Conservation (phyloP, 2,329 filamentous ascomycete genomes). For the Apiospora kogelbergensis region DNA sequence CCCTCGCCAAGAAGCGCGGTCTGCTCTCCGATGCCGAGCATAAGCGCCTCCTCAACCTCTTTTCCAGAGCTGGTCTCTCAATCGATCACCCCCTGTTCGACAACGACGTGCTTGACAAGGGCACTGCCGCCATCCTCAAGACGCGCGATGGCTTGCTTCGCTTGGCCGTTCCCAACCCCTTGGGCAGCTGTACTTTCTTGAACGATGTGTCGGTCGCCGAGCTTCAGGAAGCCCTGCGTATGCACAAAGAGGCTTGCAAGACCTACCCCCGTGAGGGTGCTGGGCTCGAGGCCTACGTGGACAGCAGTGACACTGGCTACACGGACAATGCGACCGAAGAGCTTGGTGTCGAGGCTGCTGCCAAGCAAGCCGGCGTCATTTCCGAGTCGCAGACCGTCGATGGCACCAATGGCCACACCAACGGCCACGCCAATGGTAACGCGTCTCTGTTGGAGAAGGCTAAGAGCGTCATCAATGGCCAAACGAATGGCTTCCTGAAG, state of each 20-base stretch:
- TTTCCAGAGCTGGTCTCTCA: constrained; percentile 68
- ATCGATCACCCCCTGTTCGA: constrained; percentile 72
- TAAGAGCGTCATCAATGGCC: constrained; percentile 15
- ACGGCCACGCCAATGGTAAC: constrained; percentile 10
- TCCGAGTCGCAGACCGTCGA: constrained; percentile 1
- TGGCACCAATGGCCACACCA: background rate
- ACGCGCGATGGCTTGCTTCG: constrained; percentile 69
- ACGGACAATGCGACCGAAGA: constrained; percentile 41
- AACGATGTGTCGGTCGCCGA: constrained; percentile 66
- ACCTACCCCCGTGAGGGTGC: constrained; percentile 62
- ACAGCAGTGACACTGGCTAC: constrained; percentile 66
- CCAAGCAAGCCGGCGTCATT: constrained; percentile 18
- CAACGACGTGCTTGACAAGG: constrained; percentile 63
- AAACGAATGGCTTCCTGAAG: constrained; percentile 12
- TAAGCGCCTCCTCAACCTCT: constrained; percentile 61
- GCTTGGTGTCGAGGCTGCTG: constrained; percentile 31
- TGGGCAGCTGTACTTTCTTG: constrained; percentile 66
- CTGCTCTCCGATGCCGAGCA: constrained; percentile 62
- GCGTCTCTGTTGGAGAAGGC: constrained; percentile 12
- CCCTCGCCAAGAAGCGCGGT: constrained; percentile 62
- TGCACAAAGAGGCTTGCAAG: constrained; percentile 65
- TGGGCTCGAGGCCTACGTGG: constrained; percentile 69
- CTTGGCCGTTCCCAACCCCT: constrained; percentile 66
- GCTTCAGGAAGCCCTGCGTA: constrained; percentile 57
- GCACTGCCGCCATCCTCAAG: constrained; percentile 68